phyloP scores from a whole-genome alignment of 2,329 filamentous ascomycete species.

The Rhinocladiella mackenziei region DNA sequence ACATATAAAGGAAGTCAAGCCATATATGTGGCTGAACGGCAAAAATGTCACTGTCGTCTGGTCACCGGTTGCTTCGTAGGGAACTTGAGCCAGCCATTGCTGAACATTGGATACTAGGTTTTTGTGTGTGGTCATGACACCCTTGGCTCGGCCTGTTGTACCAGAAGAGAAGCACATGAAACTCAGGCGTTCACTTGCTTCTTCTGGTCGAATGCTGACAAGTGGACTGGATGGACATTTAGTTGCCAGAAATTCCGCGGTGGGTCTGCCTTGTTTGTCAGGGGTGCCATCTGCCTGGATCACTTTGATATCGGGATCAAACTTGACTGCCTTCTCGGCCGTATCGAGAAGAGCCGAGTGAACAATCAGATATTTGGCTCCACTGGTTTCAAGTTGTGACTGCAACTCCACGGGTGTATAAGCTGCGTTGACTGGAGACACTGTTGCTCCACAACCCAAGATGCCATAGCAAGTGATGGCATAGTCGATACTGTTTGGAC shows the following conservation, averaged over 20 bases:
- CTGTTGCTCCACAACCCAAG: slow-evolving; percentile 75
- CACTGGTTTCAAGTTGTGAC: slow-evolving; percentile 75
- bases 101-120: slow-evolving; percentile 66
- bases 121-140: slow-evolving; percentile 72
- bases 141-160: slow-evolving; percentile 78
- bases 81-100: slow-evolving; percentile 27
- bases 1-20: slow-evolving; percentile 66
- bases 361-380: slow-evolving; percentile 70
- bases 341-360: slow-evolving; percentile 63
- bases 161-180: slow-evolving; percentile 72
- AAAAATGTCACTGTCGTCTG: slow-evolving; percentile 54
- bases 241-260: slow-evolving; percentile 16
- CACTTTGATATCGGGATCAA: slow-evolving; percentile 9
- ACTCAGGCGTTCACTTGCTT: slow-evolving; percentile 33
- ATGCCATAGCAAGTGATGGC: slow-evolving; percentile 72
- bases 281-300: slow-evolving; percentile 62
- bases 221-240: slow-evolving; percentile 15
- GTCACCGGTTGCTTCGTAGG: slow-evolving; percentile 46
- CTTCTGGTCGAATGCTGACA: slow-evolving; percentile 59
- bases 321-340: slow-evolving; percentile 63
- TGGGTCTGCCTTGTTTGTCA: slow-evolving; percentile 63
- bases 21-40: slow-evolving; percentile 72
- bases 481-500: slow-evolving; percentile 80
- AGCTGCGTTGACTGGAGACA: slow-evolving; percentile 79
- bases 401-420: slow-evolving; percentile 81